Evolutionary conservation across 2,329 filamentous ascomycete species (phyloP), one percentile per base, ranked within the genome.

Genomic region (Hysterium pulicare): DNA sequence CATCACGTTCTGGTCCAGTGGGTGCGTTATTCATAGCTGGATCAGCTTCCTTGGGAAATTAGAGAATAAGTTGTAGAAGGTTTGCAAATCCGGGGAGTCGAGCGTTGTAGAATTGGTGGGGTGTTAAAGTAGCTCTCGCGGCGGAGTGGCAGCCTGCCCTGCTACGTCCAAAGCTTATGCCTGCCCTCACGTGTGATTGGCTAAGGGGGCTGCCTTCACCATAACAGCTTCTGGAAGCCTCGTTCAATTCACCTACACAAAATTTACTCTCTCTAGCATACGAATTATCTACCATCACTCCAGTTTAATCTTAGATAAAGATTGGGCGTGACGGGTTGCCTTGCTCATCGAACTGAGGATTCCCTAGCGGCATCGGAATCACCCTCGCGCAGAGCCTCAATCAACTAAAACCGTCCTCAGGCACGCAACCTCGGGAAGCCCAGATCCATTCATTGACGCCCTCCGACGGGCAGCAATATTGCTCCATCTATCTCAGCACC

Each of bases 11-110:
- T 16, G 51, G 51, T 35, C 57, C 52, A 21, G 41, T 33, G 6
- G 57, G 42, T 23, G 49, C 51, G 41, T 61, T 58, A 53, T 63
- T 59, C 64, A 68, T 68, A 41, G 38, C 50, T n/a, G 9, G 4
- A 4, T 16, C 28, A 9, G 17, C 17, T 5, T 13, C 28, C 9
- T 32, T 32, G 28, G 28, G 28, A 9, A 3, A 10, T n/a, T 32
- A 32, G 39, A 32, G 28, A 21, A 30, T 37, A 33, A 35, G 26
- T 35, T 23, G 26, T 28, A 42, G 35, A 33, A 32, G 47, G 19
- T 33, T 26, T 21, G 33, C 13, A 20, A 17, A 19, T 33, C 36
- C 19, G 38, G 32, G 7, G 40, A 34, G 36, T 36, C 38, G 47
- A 47, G 36, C 41, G 44, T 33, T 24, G 23, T 38, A 19, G 31